Evolutionary conservation across 140 eudicot species (phyloP), one percentile per base, ranked within the genome.

Genomic region (Flaveria floridana): DNA sequence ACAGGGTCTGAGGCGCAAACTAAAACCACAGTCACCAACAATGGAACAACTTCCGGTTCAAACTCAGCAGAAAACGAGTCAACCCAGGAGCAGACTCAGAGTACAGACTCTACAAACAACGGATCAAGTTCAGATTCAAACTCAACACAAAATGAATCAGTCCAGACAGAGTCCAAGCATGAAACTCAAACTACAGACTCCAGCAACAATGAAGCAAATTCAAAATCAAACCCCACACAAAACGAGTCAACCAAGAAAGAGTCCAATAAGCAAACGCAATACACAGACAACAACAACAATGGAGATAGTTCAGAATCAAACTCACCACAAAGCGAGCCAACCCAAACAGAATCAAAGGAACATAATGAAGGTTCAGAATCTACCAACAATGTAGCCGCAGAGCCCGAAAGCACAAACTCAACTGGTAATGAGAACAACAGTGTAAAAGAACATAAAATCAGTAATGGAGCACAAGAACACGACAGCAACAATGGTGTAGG

Each of bases 301-400:
- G 80, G 75, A 80, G 14, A 64, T 69, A 81, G 78, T 74, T 47
- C 84, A 66, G 82, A 90, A 57, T 71, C 84, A 61, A 62, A 84
- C 80, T 78, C 84, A 8, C 13, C 70, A 14, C 67, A 65, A 65
- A 41, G 34, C 11, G 83, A 72, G 72, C 73, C 79, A 53, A 72
- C 80, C 0, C 84, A 47, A 25, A 30, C 66, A 3, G 80, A 75
- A 52, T 75, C 65, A 1, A 75, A 75, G n/a, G 74, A 65, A 30
- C 80, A 76, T 20, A 76, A 28, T 53, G 57, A 76, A 28, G 48
- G 70, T 42, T 53, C 75, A 67, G 76, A 79, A 42, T 72, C 74
- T 39, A 41, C 41, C 62, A 78, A 71, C 58, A 78, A 72, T 9
- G 71, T 61, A 42, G 42, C 86, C 5, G 44, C 71, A n/a, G 83